Conservation (phyloP, 2,329 filamentous ascomycete genomes). For the Alternaria atra region DNA sequence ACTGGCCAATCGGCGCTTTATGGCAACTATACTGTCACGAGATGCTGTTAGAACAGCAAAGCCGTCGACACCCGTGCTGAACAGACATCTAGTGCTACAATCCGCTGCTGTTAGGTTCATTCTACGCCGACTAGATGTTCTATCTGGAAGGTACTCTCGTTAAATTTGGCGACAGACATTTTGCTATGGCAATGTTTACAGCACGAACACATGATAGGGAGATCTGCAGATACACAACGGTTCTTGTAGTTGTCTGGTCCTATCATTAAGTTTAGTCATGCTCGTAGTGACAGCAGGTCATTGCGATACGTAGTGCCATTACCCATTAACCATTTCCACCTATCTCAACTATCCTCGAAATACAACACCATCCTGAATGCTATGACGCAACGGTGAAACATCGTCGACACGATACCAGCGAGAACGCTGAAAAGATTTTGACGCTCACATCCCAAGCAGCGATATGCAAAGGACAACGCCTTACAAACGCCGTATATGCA, state of each 20-base stretch:
- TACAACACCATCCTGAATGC: slow-evolving; percentile 5
- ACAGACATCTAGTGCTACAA: slow-evolving; percentile 13
- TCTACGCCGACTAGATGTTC: neutral
- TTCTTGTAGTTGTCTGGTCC: neutral
- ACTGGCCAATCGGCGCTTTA: slow-evolving; percentile 30
- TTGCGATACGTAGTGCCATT: neutral
- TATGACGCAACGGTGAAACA: slow-evolving; percentile 16
- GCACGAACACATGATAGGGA: neutral
- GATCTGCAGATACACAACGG: neutral
- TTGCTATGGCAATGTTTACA: neutral
- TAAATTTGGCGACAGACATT: neutral
- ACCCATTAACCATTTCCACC: neutral
- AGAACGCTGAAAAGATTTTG: slow-evolving; percentile 19
- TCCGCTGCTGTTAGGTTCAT: neutral
- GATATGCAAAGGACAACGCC: slow-evolving; percentile 32
- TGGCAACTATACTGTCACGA: slow-evolving; percentile 18
- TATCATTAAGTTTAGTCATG: neutral
- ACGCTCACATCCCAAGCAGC: slow-evolving; percentile 23
- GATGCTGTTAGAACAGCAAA: slow-evolving; percentile 20
- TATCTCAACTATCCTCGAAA: slow-evolving; percentile 1
- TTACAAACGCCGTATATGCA: slow-evolving; percentile 27
- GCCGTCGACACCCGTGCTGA: slow-evolving; percentile 40
- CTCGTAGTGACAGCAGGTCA: neutral
- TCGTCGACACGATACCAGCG: slow-evolving; percentile 9
- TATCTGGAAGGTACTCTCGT: neutral